Conservation (phyloP, 2,329 filamentous ascomycete species). For the Aspergillus sp. region DNA sequence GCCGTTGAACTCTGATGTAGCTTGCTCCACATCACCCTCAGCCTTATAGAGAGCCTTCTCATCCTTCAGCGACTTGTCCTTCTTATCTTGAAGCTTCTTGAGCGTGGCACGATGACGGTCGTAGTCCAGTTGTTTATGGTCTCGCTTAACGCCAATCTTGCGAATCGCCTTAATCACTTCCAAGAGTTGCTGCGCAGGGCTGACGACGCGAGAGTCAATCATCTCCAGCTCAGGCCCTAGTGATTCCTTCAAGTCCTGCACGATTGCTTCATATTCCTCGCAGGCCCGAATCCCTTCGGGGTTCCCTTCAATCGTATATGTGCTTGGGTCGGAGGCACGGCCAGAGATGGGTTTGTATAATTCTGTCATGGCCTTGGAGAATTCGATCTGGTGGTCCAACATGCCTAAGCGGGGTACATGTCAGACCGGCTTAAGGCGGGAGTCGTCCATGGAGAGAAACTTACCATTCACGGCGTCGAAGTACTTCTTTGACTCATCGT, state of each 20-base stretch:
- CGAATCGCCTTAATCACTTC: conserved; percentile 95
- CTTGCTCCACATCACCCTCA: conserved; percentile 84
- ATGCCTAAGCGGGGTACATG: conserved; percentile 58
- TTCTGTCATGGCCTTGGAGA: conserved; percentile 92
- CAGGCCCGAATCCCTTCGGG: conserved; percentile 91
- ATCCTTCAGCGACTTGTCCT: conserved; percentile 92
- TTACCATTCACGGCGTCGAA: conserved; percentile 90
- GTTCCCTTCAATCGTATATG: conserved; percentile 78
- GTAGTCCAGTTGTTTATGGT: conserved; percentile 97
- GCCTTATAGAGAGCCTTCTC: conserved; percentile 97
- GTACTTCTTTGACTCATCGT: conserved; percentile 97
- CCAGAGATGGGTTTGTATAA: conserved; percentile 98
- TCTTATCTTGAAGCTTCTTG: conserved; percentile 97
- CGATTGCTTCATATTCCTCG: conserved; percentile 91
- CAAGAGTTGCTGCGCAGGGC: conserved; percentile 86
- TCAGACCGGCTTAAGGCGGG: conserved; percentile 2
- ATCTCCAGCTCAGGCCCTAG: conserved; percentile 92
- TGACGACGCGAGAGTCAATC: conserved; percentile 90
- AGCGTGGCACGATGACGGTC: conserved; percentile 79
- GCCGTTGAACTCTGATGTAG: conserved; percentile 95
- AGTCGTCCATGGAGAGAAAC: neutral
- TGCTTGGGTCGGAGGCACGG: conserved; percentile 88
- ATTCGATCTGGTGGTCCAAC: conserved; percentile 96
- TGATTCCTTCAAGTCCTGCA: conserved; percentile 84
- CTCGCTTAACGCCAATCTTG: conserved; percentile 83